phyloP scores from a whole-genome alignment of 2,329 filamentous ascomycete species.

The Cercospora canescens region DNA sequence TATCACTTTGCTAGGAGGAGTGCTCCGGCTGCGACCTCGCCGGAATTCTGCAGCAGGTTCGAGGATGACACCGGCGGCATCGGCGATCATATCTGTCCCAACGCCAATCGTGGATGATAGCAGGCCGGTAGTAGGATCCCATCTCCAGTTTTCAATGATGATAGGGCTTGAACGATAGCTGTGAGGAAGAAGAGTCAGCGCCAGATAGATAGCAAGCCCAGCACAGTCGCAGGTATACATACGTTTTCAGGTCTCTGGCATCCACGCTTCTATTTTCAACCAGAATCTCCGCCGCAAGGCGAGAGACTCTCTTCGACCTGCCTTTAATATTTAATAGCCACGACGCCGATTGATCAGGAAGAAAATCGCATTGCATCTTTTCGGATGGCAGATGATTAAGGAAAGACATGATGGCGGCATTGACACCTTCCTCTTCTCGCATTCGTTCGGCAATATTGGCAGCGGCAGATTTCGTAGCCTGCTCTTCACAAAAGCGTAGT shows the following conservation, averaged over 20 bases:
- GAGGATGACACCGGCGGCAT: background rate
- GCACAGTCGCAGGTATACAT: background rate
- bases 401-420: constrained; percentile 66
- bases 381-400: constrained; percentile 56
- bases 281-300: constrained; percentile 65
- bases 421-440: constrained; percentile 67
- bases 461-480: constrained; percentile 60
- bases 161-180: background rate
- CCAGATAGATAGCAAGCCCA: background rate
- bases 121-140: background rate
- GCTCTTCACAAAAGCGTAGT: constrained; percentile 65
- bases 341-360: constrained; percentile 62
- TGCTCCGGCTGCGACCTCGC: background rate
- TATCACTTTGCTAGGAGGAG: background rate
- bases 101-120: background rate
- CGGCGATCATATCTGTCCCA: background rate
- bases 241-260: constrained; percentile 11
- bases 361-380: constrained; percentile 64
- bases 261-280: constrained; percentile 59
- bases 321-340: constrained; percentile 65
- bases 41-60: background rate
- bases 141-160: background rate
- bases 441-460: constrained; percentile 57
- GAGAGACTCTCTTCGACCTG: constrained; percentile 45
- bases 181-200: background rate